A percentile compares a stretch with the other conserved stretches of the same genome.
Conservation (phyloP, 2,329 filamentous ascomycete species). For the Aureobasidium pullulans region DNA sequence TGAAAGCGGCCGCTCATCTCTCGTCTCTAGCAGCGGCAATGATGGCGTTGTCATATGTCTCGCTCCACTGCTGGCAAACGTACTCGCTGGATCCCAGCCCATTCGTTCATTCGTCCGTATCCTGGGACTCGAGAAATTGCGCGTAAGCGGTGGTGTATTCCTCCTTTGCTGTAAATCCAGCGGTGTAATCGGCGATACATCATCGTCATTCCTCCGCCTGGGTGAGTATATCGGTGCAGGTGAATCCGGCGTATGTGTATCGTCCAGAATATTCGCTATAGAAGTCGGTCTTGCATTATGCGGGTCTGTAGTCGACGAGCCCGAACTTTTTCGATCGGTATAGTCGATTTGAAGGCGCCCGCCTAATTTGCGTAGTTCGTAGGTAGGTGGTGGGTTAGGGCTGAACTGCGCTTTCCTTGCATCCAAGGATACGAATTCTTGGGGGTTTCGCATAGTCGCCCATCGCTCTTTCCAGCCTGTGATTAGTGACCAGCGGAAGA, state of each 20-base stretch:
- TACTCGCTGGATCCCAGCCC: background rate
- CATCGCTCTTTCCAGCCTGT: constrained; percentile 70
- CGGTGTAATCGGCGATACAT: background rate
- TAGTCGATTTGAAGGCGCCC: background rate
- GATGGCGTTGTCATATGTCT: background rate
- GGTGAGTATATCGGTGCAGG: background rate
- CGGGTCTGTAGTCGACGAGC: background rate
- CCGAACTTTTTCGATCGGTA: background rate
- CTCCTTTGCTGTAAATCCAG: background rate
- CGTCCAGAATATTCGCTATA: background rate
- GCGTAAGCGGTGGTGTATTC: background rate
- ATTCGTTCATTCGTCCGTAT: background rate
- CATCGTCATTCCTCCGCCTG: background rate
- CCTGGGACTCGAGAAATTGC: constrained; percentile 1
- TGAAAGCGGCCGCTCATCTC: background rate
- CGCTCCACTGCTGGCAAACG: background rate
- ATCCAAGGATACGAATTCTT: constrained; percentile 86
- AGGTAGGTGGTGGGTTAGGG: background rate
- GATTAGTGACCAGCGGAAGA: constrained; percentile 79
- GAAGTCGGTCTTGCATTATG: background rate
- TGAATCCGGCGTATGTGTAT: background rate
- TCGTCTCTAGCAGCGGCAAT: background rate
- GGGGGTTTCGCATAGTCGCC: constrained; percentile 43
- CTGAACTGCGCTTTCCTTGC: constrained; percentile 35
- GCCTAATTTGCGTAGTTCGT: background rate